Base-by-base conservation (phyloP, 2,329 filamentous ascomycete species). In the Lizonia empirigonia region DNA sequence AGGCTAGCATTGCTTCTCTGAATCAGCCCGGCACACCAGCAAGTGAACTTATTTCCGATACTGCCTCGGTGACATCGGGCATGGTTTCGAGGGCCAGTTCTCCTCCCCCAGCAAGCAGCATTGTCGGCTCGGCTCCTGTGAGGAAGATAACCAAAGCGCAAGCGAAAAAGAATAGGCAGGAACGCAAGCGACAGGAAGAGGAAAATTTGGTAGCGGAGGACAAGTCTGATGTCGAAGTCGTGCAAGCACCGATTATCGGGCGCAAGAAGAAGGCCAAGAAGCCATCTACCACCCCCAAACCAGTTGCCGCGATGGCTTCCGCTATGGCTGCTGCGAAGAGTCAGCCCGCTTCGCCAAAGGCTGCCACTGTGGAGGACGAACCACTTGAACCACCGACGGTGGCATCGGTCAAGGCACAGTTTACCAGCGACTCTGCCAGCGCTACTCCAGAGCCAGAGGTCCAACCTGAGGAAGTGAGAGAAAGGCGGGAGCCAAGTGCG, bases 231-330 rank as follows among this genome's bases (percentile, higher is more conserved):
- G 55, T 65, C 55, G 83, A 85, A 56, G 69, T 74, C n/a, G 76
- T 79, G 8, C 78, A 82, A 59, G 90, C 85, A 7, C 90, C 90
- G 0, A 88, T 95, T 32, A 71, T 91, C 39, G 88, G 88, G 26
- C 84, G 90, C 44, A 91, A 91, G 78, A 93, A 91, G 79, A 94
- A 93, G 76, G 84, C 89, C 69, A 91, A 89, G 78, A 93, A 91
- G 74, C 63, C 70, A 57, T 69, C 63, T 51, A 71, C 33, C 36
- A 69, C 34, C 18, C 44, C 63, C 1, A 72, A 70, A 36, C 52
- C 60, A 20, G 41, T 61, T 9, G 47, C 55, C 16, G 56, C 61
- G 18, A 48, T 56, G n/a, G 59, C 58, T 15, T 51, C 42, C 8
- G 46, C 52, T 3, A 44, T 45, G 33, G 39, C 61, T 27, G 48